Base-by-base conservation (phyloP, 2,329 filamentous ascomycete species). In the Penicillium italicum region DNA sequence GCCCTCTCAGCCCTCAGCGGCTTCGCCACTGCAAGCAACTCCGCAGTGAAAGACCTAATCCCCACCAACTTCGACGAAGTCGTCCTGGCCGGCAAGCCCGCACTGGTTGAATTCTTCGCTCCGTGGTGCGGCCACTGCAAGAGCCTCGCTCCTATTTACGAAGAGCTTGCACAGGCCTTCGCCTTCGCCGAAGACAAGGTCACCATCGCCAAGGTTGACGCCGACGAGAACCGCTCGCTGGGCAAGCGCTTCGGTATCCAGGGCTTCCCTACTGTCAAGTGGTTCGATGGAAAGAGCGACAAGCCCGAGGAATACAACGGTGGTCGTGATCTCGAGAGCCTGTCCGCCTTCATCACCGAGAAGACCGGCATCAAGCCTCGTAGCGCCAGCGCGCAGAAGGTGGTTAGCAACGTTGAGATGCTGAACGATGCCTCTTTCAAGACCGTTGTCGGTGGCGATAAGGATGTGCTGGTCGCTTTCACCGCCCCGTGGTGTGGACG, bases 111-210 rank as follows among this genome's bases (percentile, higher is more conserved):
- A 76, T 99, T 99, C 84, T 97, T 96, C 72, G 94, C 94, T 33
- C 92, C 93, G 24, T 99, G 94, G 94, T 99, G 94, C 72, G 95
- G 94, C 31, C 94, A 99, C 82, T 99, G 94, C 90, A 97, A 97
- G 84, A 96, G 80, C 70, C 88, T 99, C 33, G 94, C 94, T 16
- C 95, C 94, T 47, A 80, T 95, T 57, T 99, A 95, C 76, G 94
- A 99, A 74, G 90, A 99, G 72, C 85, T 99, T 41, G 94, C 85
- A 44, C 74, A 80, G 47, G 79, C 81, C 40, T 96, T 92, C 74
- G 85, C 88, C 62, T 85, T 83, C 69, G 85, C 86, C 62, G 78
- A 91, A 79, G 80, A 86, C 72, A 86, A 87, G 69, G 85, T 99
- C 53, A 86, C 87, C 71, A 91, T 99, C 70, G 94, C 89, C 66